phyloP scores from a whole-genome alignment of 1,284 basidiomycete species.

The Sanghuangporus baumii region DNA sequence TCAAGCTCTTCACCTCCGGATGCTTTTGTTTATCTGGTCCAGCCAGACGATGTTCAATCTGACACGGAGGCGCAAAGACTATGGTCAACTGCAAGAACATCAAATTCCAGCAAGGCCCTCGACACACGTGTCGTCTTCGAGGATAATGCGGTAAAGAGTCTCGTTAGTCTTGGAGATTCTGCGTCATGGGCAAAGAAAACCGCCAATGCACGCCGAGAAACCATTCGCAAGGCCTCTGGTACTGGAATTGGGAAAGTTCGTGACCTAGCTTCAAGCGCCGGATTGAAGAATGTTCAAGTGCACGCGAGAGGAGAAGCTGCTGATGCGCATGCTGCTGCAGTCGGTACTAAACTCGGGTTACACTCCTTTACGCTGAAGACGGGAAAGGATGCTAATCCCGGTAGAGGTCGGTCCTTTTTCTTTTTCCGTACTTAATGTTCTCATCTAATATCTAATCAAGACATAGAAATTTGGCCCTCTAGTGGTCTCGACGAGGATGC shows the following conservation, averaged over 20 bases:
- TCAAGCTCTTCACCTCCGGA: slow-evolving; percentile 9
- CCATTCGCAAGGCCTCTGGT: slow-evolving; percentile 61
- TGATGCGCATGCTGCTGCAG: slow-evolving; percentile 75
- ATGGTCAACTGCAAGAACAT: slow-evolving; percentile 13
- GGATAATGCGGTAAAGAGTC: slow-evolving; percentile 41
- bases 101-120: slow-evolving; percentile 9
- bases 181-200: slow-evolving; percentile 42
- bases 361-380: slow-evolving; percentile 80
- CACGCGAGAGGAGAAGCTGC: background rate
- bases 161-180: slow-evolving; percentile 57
- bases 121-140: slow-evolving; percentile 18
- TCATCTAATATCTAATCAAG: slow-evolving; percentile 23
- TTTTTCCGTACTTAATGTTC: background rate
- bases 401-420: slow-evolving; percentile 43
- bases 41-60: background rate
- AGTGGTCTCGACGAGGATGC: slow-evolving; percentile 44
- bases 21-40: slow-evolving; percentile 11
- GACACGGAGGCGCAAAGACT: slow-evolving; percentile 13
- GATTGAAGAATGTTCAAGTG: slow-evolving; percentile 8
- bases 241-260: slow-evolving; percentile 61
- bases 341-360: slow-evolving; percentile 66
- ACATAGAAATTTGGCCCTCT: slow-evolving; percentile 36
- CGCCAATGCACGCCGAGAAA: slow-evolving; percentile 49
- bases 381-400: slow-evolving; percentile 26
- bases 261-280: slow-evolving; percentile 45